Conservation (phyloP, 257 asterid genomes). For the Schizonepeta tenuifolia region DNA sequence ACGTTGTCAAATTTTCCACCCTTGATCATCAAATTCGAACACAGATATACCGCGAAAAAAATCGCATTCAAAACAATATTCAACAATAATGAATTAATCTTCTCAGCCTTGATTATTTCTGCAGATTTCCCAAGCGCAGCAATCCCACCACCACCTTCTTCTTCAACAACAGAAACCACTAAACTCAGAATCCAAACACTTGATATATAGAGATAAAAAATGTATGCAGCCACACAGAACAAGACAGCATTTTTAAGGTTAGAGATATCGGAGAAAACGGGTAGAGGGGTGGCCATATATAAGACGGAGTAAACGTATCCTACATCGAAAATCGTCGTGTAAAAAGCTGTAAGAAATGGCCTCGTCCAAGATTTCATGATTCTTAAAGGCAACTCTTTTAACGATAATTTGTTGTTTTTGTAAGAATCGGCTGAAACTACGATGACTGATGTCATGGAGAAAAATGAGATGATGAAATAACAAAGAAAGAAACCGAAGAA, state of each 20-base stretch:
- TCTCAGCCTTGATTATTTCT: slow-evolving; percentile 13
- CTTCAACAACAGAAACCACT: slow-evolving; percentile 33
- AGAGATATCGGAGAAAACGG: neutral
- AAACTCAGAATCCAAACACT: slow-evolving; percentile 33
- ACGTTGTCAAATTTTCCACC: slow-evolving; percentile 3
- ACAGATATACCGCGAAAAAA: slow-evolving; percentile 14
- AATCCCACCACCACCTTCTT: slow-evolving; percentile 26
- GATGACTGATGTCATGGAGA: neutral
- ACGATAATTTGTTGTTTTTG: neutral
- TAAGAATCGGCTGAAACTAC: neutral
- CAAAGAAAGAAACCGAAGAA: neutral
- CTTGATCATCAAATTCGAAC: neutral
- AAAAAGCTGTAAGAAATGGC: slow-evolving; percentile 37
- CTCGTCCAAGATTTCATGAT: slow-evolving; percentile 28
- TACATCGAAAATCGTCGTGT: slow-evolving; percentile 32
- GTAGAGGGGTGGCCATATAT: slow-evolving; percentile 4
- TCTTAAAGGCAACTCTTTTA: slow-evolving; percentile 11
- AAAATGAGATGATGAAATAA: neutral
- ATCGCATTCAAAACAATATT: slow-evolving; percentile 24
- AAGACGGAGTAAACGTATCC: slow-evolving; percentile 29
- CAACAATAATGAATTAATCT: slow-evolving; percentile 20
- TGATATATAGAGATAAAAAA: slow-evolving; percentile 27
- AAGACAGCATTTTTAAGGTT: neutral
- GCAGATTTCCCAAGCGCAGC: slow-evolving; percentile 38
- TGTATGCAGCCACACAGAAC: neutral